Evolutionary conservation across 306 rosid species (phyloP).

Genomic region (Hippophae tibetana): DNA sequence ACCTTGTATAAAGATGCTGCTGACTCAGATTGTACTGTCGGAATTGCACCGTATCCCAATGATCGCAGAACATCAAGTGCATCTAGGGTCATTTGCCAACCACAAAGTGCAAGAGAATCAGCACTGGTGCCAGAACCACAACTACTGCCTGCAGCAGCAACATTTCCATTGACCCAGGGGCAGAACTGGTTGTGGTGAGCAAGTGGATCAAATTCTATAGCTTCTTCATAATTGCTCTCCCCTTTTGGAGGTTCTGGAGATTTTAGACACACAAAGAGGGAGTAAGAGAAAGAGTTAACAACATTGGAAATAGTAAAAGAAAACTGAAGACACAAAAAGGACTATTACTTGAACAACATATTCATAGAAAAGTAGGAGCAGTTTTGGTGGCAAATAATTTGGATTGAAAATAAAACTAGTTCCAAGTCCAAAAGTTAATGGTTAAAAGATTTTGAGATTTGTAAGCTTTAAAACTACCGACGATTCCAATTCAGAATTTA

Average conservation of each 20-base stretch:
- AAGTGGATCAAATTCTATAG: constrained; percentile 83
- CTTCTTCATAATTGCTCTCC: constrained; percentile 82
- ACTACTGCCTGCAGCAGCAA: constrained; percentile 85
- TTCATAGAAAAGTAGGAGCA: too few species aligned
- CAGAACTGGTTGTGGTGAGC: constrained; percentile 83
- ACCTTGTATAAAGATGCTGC: constrained; percentile 98
- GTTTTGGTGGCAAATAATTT: too few species aligned
- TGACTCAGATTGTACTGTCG: constrained; percentile 74
- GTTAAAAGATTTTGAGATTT: too few species aligned
- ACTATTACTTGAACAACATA: too few species aligned
- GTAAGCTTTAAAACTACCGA: background rate
- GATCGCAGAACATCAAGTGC: constrained; percentile 75
- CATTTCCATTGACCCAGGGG: constrained; percentile 99
- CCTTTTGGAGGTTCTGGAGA: constrained; percentile 77
- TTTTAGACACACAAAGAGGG: background rate
- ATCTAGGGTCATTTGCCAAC: constrained; percentile 95
- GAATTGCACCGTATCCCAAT: constrained; percentile 63
- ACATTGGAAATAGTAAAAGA: background rate
- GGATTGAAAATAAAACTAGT: too few species aligned
- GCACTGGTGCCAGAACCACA: constrained; percentile 40
- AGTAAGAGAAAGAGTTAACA: background rate
- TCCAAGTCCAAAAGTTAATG: too few species aligned
- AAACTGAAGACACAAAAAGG: background rate
- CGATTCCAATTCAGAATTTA: background rate
- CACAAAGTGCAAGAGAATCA: constrained; percentile 65